These are phyloP conservation scores for Stemphylium beticola DNA, from an alignment of 2,329 filamentous ascomycete genomes.

Conservation along the genomic window DNA sequence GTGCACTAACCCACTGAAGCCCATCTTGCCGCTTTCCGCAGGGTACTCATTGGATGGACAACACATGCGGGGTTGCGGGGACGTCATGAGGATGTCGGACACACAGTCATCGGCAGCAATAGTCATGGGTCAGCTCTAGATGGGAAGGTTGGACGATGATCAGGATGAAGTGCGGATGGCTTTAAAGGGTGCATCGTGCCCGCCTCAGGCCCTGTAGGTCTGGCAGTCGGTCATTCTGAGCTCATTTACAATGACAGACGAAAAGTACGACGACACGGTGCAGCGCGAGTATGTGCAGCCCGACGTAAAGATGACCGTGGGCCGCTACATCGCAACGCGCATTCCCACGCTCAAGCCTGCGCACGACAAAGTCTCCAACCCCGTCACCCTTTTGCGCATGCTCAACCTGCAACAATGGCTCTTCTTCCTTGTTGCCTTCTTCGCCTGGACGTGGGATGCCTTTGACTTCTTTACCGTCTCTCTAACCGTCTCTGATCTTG, in stretches of 20 bases:
- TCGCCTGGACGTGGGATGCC: slow-evolving; percentile 57
- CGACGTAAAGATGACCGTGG: slow-evolving; percentile 32
- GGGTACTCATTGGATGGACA: slow-evolving; percentile 4
- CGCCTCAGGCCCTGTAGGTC: neutral
- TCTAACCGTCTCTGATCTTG: slow-evolving; percentile 61
- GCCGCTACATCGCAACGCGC: slow-evolving; percentile 61
- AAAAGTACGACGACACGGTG: slow-evolving; percentile 22
- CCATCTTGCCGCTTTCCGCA: neutral
- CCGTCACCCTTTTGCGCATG: slow-evolving; percentile 57
- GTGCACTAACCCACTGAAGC: neutral
- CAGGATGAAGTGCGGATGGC: neutral
- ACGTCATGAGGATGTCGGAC: slow-evolving; percentile 17
- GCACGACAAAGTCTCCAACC: slow-evolving; percentile 61
- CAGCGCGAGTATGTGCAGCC: slow-evolving; percentile 25
- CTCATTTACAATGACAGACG: slow-evolving; percentile 24
- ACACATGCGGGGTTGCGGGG: slow-evolving; percentile 16
- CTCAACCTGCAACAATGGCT: slow-evolving; percentile 64
- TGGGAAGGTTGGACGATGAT: neutral
- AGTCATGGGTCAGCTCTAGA: slow-evolving; percentile 9
- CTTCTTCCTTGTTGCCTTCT: slow-evolving; percentile 59
- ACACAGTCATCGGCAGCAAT: neutral
- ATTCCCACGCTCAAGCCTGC: slow-evolving; percentile 62
- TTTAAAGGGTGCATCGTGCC: slow-evolving; percentile 4
- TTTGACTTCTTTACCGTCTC: slow-evolving; percentile 70
- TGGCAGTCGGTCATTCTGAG: neutral